Conservation (phyloP, 164 flowering plant genomes). For the Aristolochia californica region DNA sequence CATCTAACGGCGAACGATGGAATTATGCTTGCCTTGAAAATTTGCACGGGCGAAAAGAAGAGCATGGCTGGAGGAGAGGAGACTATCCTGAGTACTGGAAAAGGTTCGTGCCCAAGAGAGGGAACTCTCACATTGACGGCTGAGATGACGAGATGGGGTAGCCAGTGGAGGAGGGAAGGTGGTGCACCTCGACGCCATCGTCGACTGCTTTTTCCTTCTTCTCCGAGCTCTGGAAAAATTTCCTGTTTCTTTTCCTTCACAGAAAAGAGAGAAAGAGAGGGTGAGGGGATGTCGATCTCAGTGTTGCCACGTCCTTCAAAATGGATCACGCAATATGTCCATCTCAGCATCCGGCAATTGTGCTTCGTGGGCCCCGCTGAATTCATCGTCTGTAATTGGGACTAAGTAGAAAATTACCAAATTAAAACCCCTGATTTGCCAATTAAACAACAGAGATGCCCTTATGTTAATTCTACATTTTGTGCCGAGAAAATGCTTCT, state of each 20-base stretch:
- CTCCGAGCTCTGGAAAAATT: not conserved
- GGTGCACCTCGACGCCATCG: constrained; percentile 31
- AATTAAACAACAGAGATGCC: no score
- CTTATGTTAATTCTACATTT: no score
- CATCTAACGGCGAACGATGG: not conserved
- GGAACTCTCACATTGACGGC: constrained; percentile 4
- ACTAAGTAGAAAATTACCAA: no score
- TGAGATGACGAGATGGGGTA: constrained; percentile 12
- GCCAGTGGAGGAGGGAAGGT: constrained; percentile 27
- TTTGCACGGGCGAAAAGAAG: constrained; percentile 5
- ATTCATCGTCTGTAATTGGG: no score
- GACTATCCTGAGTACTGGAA: constrained; percentile 18
- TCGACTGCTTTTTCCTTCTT: not conserved
- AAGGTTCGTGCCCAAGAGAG: constrained; percentile 10
- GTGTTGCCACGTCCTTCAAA: constrained; percentile 32
- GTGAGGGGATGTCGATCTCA: constrained; percentile 17
- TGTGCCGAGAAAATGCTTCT: no score
- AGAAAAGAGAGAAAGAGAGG: not conserved
- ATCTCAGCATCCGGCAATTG: constrained; percentile 1
- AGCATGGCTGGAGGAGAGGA: constrained; percentile 10
- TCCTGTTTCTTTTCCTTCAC: not conserved
- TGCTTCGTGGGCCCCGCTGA: no score
- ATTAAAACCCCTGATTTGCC: no score
- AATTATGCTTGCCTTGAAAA: constrained; percentile 9
- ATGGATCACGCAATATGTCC: constrained; percentile 11